phyloP scores from a whole-genome alignment of 305 asterid species.

The Withania somnifera region DNA sequence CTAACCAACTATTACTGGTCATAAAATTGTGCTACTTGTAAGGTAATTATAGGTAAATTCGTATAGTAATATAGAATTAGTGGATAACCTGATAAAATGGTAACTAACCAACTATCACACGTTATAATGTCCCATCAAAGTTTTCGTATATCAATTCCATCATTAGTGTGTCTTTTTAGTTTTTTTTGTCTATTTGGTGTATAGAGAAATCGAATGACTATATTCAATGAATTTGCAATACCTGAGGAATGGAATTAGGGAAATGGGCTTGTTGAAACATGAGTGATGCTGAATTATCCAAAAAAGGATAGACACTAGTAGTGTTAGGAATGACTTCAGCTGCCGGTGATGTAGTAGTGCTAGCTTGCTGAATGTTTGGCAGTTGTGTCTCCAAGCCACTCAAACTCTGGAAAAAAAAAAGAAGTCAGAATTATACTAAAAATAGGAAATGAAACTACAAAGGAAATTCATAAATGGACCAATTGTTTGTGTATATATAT shows the following conservation, averaged over 20 bases:
- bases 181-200: background rate
- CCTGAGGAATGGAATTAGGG: conserved; percentile 34
- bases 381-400: conserved; percentile 34
- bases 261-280: conserved; percentile 34
- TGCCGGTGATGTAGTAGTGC: conserved; percentile 14
- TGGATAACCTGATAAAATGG: background rate
- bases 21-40: background rate
- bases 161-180: background rate
- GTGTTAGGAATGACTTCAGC: conserved; percentile 10
- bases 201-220: background rate
- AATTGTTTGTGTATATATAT: too few species aligned
- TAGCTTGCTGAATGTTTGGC: conserved; percentile 33
- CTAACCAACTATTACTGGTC: too few species aligned
- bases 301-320: conserved; percentile 15
- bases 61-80: too few species aligned
- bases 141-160: background rate
- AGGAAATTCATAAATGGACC: too few species aligned
- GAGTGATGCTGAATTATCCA: conserved; percentile 34
- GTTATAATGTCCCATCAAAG: background rate
- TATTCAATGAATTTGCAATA: conserved; percentile 3
- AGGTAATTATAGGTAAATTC: background rate
- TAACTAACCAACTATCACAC: background rate
- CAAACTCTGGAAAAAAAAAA: conserved; percentile 31
- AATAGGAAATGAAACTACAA: too few species aligned
- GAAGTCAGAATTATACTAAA: too few species aligned